These are phyloP conservation scores for Schizonepeta tenuifolia DNA, from an alignment of 257 asterid species.

Conservation along the genomic window DNA sequence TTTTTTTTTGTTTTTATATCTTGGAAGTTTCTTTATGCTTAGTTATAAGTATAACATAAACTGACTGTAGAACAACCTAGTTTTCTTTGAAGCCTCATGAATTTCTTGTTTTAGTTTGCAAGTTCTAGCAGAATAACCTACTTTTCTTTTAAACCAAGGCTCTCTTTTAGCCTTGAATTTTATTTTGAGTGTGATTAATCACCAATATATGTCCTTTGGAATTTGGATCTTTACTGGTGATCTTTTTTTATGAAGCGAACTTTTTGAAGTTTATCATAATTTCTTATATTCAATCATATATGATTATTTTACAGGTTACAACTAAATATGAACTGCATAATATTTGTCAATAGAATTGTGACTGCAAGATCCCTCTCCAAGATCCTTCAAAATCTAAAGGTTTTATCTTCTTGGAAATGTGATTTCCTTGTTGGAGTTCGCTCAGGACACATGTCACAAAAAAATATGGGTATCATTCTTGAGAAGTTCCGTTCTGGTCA, in stretches of 20 bases:
- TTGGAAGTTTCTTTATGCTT: neutral
- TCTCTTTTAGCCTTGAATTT: neutral
- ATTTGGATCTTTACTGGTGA: neutral
- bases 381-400: conserved; percentile 63
- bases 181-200: neutral
- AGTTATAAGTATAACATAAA: no score
- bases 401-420: conserved; percentile 84
- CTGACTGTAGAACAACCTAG: neutral
- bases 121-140: neutral
- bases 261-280: neutral
- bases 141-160: neutral
- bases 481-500: conserved; percentile 88
- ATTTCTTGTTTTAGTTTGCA: neutral
- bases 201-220: neutral
- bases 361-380: conserved; percentile 81
- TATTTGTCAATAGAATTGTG: conserved; percentile 89
- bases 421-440: conserved; percentile 85
- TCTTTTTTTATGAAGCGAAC: neutral
- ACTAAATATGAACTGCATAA: conserved; percentile 84
- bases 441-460: conserved; percentile 78
- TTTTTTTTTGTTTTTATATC: neutral
- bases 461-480: conserved; percentile 61
- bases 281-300: conserved; percentile 8
- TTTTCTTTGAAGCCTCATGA: neutral
- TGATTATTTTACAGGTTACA: conserved; percentile 63